Base-by-base conservation (phyloP, 768 basidiomycete species). In the Podaxis pistillaris region DNA sequence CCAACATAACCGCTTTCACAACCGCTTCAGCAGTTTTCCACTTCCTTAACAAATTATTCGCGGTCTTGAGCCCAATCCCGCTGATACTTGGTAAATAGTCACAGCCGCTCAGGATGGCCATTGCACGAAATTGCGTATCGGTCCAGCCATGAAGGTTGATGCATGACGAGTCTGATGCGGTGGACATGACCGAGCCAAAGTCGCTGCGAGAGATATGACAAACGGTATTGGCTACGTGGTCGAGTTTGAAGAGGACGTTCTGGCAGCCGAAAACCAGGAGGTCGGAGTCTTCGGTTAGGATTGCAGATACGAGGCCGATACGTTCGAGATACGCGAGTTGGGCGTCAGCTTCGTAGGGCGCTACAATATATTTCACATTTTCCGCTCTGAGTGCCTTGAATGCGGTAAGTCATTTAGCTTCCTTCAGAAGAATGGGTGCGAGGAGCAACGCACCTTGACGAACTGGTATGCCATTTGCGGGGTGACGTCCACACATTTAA, bases 311-410 rank as follows among this genome's bases (percentile, higher is more conserved):
- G 37, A 91, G 69, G 17, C 93, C 93, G 47, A 79, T 73, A 54
- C 85, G 85, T 71, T 98, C 97, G 49, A 99, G 84, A 75, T 90
- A 98, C 50, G 93, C 90, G 61, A 99, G 84, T 73, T 99, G 97
- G 1, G 97, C 94, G 70, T 99, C 97, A 0, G 97, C 97, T 79
- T 99, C 97, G 73, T 98, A 99, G 0, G 97, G 97, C 3, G 97
- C 96, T 17, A 98, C 97, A 41, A 98, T 79, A 71, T 96, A 97
- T 19, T 83, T 72, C 7, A 98, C 84, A 17, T 78, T 75, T 70
- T 97, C 96, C 11, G 90, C 91, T 53, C 83, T 83, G 36, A 99
- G 80, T 11, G 92, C 96, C 96, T 98, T 66, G 9, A 61, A 54
- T 37, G 47, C n/a, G 19, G 37, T 38, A 59, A 37, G 37, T 36